A percentile compares a stretch with the other conserved stretches of the same genome.
phyloP scores from a whole-genome alignment of 352 stramenopile genomes.

The Pythium guiyangense region DNA sequence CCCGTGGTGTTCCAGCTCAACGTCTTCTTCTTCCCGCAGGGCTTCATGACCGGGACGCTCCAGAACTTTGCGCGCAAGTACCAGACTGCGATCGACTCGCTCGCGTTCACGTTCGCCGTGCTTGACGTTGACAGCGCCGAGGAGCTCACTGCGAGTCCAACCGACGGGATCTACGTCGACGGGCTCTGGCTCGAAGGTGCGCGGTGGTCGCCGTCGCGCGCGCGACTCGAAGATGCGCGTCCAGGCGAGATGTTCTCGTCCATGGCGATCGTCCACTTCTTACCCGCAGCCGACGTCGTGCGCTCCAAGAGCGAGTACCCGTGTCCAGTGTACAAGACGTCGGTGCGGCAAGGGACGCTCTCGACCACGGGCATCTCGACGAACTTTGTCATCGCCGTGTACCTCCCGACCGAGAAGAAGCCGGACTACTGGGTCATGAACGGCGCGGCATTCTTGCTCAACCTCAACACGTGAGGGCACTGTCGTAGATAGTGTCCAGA shows the following conservation, averaged over 20 bases:
- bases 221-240: slow-evolving; percentile 75
- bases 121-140: slow-evolving; percentile 52
- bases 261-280: slow-evolving; percentile 89
- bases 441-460: slow-evolving; percentile 90
- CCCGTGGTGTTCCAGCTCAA: slow-evolving; percentile 88
- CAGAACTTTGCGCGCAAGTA: slow-evolving; percentile 96
- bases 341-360: slow-evolving; percentile 87
- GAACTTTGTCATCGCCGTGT: slow-evolving; percentile 92
- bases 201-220: slow-evolving; percentile 72
- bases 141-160: slow-evolving; percentile 54
- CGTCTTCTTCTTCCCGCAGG: slow-evolving; percentile 92
- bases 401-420: slow-evolving; percentile 77
- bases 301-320: slow-evolving; percentile 68
- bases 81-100: slow-evolving; percentile 91
- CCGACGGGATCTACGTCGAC: slow-evolving; percentile 92
- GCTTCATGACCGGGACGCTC: slow-evolving; percentile 89
- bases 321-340: slow-evolving; percentile 95
- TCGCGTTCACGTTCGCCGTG: slow-evolving; percentile 90
- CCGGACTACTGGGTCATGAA: slow-evolving; percentile 92
- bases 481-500: too few species aligned
- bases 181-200: slow-evolving; percentile 88
- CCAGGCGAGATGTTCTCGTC: slow-evolving; percentile 91
- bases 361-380: slow-evolving; percentile 93
- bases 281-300: slow-evolving; percentile 78
- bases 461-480: slow-evolving; percentile 70